Percentiles rank a stretch among this genome's conserved stretches.
Conservation (phyloP, 179 eudicot species). For the Heliamphora pulchella region DNA sequence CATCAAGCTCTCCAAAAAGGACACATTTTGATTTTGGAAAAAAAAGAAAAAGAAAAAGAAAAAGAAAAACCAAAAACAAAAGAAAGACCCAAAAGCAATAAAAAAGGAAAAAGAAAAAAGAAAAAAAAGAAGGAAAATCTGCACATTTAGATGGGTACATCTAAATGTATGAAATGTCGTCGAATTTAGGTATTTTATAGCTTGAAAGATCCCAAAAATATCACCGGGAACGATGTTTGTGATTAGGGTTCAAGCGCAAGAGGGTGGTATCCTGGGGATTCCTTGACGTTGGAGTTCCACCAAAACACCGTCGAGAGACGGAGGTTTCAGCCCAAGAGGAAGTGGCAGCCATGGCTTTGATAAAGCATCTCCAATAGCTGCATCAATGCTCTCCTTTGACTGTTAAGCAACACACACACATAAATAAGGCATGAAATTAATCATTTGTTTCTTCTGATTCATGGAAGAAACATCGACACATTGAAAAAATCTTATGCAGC, state of each 20-base stretch:
- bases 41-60: no score
- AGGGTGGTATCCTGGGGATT: constrained; percentile 52
- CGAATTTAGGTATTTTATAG: constrained; percentile 33
- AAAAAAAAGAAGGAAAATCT: no score
- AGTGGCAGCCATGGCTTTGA: constrained; percentile 68
- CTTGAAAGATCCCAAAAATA: neutral
- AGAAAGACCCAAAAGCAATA: no score
- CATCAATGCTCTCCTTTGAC: constrained; percentile 77
- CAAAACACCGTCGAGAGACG: constrained; percentile 57
- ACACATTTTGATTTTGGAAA: no score
- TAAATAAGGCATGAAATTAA: neutral
- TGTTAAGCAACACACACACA: constrained; percentile 14
- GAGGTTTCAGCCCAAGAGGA: constrained; percentile 70
- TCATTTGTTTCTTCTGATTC: neutral
- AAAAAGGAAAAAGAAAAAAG: no score
- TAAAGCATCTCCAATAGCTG: constrained; percentile 63
- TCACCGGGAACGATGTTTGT: neutral
- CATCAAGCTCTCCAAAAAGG: neutral
- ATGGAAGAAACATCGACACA: neutral
- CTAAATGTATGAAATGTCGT: constrained; percentile 49
- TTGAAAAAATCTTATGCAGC: neutral
- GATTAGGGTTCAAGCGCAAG: constrained; percentile 22
- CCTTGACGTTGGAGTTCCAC: constrained; percentile 66
- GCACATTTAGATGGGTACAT: constrained; percentile 2
- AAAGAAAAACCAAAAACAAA: no score